Evolutionary conservation across 805 yeast genomes (phyloP).

Genomic region (Saccharomyces jurei): DNA sequence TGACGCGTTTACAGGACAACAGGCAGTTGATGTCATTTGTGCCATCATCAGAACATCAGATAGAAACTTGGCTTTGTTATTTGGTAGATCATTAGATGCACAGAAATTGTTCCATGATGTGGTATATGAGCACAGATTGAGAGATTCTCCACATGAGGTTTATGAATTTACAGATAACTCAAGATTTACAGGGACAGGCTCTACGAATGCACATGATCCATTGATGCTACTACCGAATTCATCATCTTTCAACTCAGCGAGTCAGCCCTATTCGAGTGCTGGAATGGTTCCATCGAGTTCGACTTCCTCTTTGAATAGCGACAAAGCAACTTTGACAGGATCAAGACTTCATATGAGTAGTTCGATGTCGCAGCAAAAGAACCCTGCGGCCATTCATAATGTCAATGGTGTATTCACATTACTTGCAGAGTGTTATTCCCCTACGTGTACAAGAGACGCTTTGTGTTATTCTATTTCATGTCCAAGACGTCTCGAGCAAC

Average conservation of each 20-base stretch:
- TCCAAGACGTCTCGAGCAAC: conserved; percentile 92
- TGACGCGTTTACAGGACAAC: conserved; percentile 87
- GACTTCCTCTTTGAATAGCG: conserved; percentile 15
- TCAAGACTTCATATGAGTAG: not conserved
- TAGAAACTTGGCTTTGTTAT: conserved; percentile 75
- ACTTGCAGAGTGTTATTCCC: conserved; percentile 90
- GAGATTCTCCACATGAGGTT: conserved; percentile 82
- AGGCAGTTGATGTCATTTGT: conserved; percentile 87
- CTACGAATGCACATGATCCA: conserved; percentile 23
- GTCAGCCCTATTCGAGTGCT: not conserved
- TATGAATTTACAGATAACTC: conserved; percentile 62
- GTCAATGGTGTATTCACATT: conserved; percentile 91
- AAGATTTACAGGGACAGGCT: conserved; percentile 22
- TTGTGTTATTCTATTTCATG: conserved; percentile 94
- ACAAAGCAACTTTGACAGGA: conserved; percentile 6
- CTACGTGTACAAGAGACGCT: conserved; percentile 84
- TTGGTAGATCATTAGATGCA: conserved; percentile 90
- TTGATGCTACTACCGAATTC: conserved; percentile 18
- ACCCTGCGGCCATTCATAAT: conserved; percentile 21
- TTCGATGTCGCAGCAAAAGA: not conserved
- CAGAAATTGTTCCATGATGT: conserved; percentile 93
- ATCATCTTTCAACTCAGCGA: conserved; percentile 6
- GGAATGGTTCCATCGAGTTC: conserved; percentile 5
- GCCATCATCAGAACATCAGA: conserved; percentile 83
- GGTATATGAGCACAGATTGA: conserved; percentile 82